Evolutionary conservation across 805 yeast genomes (phyloP).

Genomic region (Candida ipomoeae): DNA sequence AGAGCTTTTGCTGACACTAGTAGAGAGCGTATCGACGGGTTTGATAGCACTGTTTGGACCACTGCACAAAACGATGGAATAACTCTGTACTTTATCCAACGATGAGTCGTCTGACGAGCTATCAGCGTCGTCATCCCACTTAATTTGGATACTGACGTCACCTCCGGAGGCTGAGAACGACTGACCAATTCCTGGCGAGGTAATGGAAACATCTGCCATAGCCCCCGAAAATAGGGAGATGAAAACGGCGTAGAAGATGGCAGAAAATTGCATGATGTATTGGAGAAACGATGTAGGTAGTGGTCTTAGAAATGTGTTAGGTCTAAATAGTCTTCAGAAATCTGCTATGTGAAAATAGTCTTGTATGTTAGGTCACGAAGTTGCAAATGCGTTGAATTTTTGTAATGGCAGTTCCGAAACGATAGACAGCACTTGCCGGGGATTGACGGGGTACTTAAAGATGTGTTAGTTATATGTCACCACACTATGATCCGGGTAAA

Average conservation of each 20-base stretch:
- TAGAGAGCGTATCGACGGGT: slow-evolving; percentile 31
- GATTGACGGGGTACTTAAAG: background rate
- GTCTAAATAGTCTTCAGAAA: background rate
- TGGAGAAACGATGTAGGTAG: too few relatives aligned
- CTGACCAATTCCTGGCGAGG: slow-evolving; percentile 39
- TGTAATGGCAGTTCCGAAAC: background rate
- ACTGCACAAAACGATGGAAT: slow-evolving; percentile 59
- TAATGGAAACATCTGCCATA: slow-evolving; percentile 47
- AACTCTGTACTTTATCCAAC: slow-evolving; percentile 39
- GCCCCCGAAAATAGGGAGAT: slow-evolving; percentile 15
- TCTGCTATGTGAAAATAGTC: background rate
- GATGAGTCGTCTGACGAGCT: slow-evolving; percentile 41
- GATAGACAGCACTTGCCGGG: background rate
- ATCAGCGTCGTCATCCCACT: slow-evolving; percentile 54
- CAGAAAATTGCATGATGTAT: slow-evolving; percentile 10
- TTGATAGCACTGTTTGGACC: slow-evolving; percentile 54
- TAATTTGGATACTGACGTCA: slow-evolving; percentile 25
- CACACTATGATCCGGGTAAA: background rate
- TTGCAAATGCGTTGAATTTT: too few relatives aligned
- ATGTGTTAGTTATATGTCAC: background rate
- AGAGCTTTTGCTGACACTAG: slow-evolving; percentile 14
- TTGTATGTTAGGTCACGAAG: background rate
- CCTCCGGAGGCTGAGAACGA: slow-evolving; percentile 39
- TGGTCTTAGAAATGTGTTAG: too few relatives aligned
- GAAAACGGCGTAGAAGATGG: slow-evolving; percentile 9